phyloP scores from a whole-genome alignment of 768 basidiomycete species.

The Termitomyces sp. region DNA sequence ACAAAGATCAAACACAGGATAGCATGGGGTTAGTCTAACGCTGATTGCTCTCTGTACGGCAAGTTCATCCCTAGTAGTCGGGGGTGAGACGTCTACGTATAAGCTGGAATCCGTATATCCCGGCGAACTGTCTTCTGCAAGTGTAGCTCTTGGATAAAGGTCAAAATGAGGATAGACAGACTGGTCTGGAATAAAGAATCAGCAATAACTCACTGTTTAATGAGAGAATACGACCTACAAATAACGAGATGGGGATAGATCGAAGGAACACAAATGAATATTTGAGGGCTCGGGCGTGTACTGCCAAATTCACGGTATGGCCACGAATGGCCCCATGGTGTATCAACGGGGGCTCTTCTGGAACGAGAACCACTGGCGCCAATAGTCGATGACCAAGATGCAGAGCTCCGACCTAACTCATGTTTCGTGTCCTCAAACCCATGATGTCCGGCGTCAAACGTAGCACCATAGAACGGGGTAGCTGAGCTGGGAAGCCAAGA shows the following conservation, averaged over 20 bases:
- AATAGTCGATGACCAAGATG: slow-evolving; percentile 30
- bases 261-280: slow-evolving; percentile 17
- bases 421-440: slow-evolving; percentile 23
- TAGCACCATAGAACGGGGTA: slow-evolving; percentile 32
- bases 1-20: slow-evolving; percentile 34
- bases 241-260: slow-evolving; percentile 17
- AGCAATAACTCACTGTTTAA: neutral
- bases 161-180: slow-evolving; percentile 33
- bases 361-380: neutral
- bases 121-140: neutral
- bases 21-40: slow-evolving; percentile 12
- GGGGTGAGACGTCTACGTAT: neutral
- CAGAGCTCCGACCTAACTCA: neutral
- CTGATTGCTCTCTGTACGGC: neutral
- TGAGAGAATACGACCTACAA: slow-evolving; percentile 10
- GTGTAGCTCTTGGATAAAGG: slow-evolving; percentile 3
- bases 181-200: slow-evolving; percentile 24
- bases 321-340: slow-evolving; percentile 19
- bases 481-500: slow-evolving; percentile 38
- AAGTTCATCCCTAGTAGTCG: neutral
- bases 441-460: slow-evolving; percentile 40
- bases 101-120: neutral
- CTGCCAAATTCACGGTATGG: neutral
- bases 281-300: slow-evolving; percentile 12
- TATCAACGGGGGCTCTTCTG: neutral